Base-by-base conservation (phyloP, 768 basidiomycete genomes). In the Lactarius tabidus region DNA sequence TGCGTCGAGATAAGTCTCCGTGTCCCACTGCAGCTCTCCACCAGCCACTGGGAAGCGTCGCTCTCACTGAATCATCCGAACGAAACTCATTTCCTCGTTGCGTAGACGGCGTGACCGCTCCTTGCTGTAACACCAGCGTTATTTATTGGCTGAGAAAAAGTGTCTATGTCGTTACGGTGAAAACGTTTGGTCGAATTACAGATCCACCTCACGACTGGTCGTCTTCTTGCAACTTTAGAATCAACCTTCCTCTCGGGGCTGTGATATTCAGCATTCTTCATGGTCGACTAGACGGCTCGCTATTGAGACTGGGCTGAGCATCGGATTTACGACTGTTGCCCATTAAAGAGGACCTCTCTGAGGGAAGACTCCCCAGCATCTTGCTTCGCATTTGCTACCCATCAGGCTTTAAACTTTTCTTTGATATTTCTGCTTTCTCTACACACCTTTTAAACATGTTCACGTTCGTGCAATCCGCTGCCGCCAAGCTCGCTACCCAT, bases 371-470 rank as follows among this genome's bases (percentile, higher is more conserved):
- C 41, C 48, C 23, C 26, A 51, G 48, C 48, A 51, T 51, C 26
- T 51, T 48, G 45, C 45, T 6, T 48, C 23, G 45, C 45, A 48
- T 51, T 51, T 51, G 48, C 48, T 51, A 51, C 48, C 48, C 23
- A 51, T 26, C 48, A 51, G 48, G 23, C 12, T 15, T 48, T 26
- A 12, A 48, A 5, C 48, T 28, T 23, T 26, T 28, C 26, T 51
- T 51, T 26, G 26, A 51, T 5, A 26, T 7, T 26, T 51, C 26
- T 7, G 14, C 48, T 51, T 26, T 17, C 48, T 14, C 38, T 23
- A 51, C 53, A 54, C 26, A 35, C 28, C 55, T 29, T 35, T 43
- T 38, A 43, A 59, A 43, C 52, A 64, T 59, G 57, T 64, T 64
- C 33, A 59, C 41, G 10, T 59, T 41, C 53, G n/a, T 64, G 38